These are phyloP conservation scores for Fraxinus baroniana DNA, from an alignment of 305 asterid species.

Conservation along the genomic window DNA sequence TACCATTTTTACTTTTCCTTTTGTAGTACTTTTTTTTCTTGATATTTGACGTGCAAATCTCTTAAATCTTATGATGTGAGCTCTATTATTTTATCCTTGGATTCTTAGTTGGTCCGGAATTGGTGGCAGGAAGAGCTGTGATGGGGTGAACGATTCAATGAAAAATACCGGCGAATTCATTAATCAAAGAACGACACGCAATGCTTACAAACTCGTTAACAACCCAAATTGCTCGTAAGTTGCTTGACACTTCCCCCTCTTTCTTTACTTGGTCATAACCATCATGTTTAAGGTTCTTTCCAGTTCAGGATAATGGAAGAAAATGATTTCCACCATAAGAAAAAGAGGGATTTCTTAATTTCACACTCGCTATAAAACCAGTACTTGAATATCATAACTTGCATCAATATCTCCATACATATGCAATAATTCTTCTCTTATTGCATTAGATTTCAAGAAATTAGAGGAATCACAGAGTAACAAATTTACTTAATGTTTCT, in stretches of 20 bases:
- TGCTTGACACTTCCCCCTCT: background rate
- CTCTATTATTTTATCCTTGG: background rate
- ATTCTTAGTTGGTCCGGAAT: background rate
- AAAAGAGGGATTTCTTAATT: background rate
- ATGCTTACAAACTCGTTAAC: conserved; percentile 30
- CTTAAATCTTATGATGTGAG: background rate
- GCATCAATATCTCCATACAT: background rate
- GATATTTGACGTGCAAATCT: background rate
- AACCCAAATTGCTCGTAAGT: conserved; percentile 56
- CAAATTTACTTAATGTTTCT: background rate
- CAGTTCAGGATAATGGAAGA: background rate
- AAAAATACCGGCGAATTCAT: conserved; percentile 40
- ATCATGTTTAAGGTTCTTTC: background rate
- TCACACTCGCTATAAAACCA: background rate
- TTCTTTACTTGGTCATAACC: background rate
- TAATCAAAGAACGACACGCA: conserved; percentile 24
- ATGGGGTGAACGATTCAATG: conserved; percentile 47
- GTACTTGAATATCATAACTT: background rate
- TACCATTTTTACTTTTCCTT: background rate
- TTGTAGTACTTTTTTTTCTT: background rate
- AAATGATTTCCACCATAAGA: background rate
- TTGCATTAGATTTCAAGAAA: background rate
- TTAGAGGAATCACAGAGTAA: background rate
- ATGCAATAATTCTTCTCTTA: background rate
- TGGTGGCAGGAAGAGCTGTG: conserved; percentile 60